Evolutionary conservation across 2,329 filamentous ascomycete species (phyloP).

Genomic region (Fusarium secorum): DNA sequence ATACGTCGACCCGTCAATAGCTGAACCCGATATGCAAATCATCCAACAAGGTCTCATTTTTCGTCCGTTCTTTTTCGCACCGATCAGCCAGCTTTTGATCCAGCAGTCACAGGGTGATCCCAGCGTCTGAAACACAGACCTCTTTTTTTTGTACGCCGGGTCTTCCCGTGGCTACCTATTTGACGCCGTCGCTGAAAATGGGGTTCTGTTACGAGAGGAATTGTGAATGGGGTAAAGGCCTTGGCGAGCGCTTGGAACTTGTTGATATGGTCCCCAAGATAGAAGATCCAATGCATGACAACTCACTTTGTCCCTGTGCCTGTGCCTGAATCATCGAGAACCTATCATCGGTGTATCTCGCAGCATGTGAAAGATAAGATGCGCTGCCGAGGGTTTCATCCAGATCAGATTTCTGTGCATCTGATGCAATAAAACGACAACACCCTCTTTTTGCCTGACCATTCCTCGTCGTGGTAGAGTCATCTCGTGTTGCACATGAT

Average conservation of each 20-base stretch:
- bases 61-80: conserved; percentile 9
- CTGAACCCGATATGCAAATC: conserved; percentile 23
- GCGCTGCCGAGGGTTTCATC: conserved; percentile 4
- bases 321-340: background rate
- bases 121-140: conserved; percentile 17
- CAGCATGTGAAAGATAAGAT: conserved; percentile 25
- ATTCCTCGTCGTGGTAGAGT: conserved; percentile 5
- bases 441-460: conserved; percentile 13
- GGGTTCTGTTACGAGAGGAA: background rate
- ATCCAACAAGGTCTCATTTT: conserved; percentile 5
- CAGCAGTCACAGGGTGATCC: conserved; percentile 26
- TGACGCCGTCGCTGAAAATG: background rate
- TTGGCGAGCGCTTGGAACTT: conserved; percentile 13
- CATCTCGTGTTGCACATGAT: conserved; percentile 24
- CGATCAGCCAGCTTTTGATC: background rate
- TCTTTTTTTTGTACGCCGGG: conserved; percentile 6
- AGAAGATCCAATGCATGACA: background rate
- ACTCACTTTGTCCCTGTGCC: background rate
- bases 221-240: background rate
- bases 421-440: background rate
- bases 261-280: background rate
- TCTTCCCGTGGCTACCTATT: conserved; percentile 12
- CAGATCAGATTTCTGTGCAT: conserved; percentile 4
- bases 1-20: conserved; percentile 11
- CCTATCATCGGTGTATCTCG: background rate